Conservation (phyloP, 495 filamentous ascomycete genomes). For the Lasiosphaeris hirsuta region DNA sequence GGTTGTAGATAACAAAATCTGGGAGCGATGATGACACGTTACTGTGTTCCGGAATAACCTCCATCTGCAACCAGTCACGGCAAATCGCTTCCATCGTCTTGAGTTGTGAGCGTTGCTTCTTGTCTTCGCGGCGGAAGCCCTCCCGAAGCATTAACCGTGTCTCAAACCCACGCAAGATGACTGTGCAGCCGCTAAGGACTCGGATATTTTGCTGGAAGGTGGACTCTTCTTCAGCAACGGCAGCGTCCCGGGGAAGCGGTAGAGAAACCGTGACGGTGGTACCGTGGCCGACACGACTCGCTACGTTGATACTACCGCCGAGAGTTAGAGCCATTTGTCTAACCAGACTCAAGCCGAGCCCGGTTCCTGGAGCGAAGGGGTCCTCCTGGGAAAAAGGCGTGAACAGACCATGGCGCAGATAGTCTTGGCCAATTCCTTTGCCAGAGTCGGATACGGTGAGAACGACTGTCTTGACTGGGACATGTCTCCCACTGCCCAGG, state of each 20-base stretch:
- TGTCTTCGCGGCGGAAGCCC: constrained; percentile 26
- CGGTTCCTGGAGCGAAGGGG: constrained; percentile 59
- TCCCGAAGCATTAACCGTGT: constrained; percentile 17
- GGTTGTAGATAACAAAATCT: constrained; percentile 21
- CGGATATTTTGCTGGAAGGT: constrained; percentile 29
- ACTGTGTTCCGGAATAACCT: constrained; percentile 15
- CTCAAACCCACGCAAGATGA: constrained; percentile 33
- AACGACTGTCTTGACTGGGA: constrained; percentile 11
- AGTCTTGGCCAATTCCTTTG: constrained; percentile 64
- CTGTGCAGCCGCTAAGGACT: constrained; percentile 33
- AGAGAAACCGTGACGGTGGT: constrained; percentile 57
- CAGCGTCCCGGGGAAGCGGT: constrained; percentile 31
- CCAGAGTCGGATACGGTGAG: constrained; percentile 62
- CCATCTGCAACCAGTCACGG: constrained; percentile 25
- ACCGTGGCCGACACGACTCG: constrained; percentile 53
- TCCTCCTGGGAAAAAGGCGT: constrained; percentile 71
- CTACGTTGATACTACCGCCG: constrained; percentile 56
- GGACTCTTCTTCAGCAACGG: constrained; percentile 9
- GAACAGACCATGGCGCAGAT: constrained; percentile 60
- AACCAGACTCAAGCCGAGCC: constrained; percentile 65
- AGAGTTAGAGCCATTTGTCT: constrained; percentile 60
- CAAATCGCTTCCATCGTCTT: constrained; percentile 25
- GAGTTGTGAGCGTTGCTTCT: constrained; percentile 26
- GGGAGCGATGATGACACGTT: not conserved
- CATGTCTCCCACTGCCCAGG: constrained; percentile 18